These are phyloP conservation scores for Arthroderma uncinatum DNA, from an alignment of 2,329 filamentous ascomycete genomes.

Conservation along the genomic window DNA sequence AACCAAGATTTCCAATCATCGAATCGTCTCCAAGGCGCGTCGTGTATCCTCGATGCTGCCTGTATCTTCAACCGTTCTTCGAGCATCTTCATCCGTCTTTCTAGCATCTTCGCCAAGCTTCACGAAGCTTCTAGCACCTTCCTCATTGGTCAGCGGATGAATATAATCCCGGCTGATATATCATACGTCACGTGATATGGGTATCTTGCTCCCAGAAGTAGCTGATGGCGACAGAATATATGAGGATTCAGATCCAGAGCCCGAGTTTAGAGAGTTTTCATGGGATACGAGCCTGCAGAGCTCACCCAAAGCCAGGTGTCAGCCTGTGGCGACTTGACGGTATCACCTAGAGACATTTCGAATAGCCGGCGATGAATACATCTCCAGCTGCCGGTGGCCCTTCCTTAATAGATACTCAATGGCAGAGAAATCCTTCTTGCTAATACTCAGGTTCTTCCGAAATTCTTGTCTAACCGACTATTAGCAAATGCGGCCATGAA, in stretches of 20 bases:
- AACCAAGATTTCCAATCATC: background rate
- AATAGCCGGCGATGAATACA: conserved; percentile 68
- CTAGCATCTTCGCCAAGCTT: background rate
- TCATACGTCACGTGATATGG: background rate
- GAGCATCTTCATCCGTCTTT: background rate
- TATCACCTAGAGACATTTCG: conserved; percentile 51
- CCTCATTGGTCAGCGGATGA: background rate
- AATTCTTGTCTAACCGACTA: conserved; percentile 59
- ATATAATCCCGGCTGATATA: background rate
- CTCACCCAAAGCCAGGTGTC: background rate
- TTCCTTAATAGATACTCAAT: conserved; percentile 79
- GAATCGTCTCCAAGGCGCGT: background rate
- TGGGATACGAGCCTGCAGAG: background rate
- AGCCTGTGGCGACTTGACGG: background rate
- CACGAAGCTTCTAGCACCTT: background rate
- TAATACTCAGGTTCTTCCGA: conserved; percentile 53
- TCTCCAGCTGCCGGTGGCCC: conserved; percentile 68
- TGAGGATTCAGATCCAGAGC: background rate
- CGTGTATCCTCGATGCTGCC: background rate
- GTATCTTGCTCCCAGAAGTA: background rate
- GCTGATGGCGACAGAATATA: background rate
- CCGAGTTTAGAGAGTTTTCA: background rate
- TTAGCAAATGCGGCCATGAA: background rate
- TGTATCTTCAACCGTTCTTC: background rate
- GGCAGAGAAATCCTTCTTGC: conserved; percentile 75